Percentiles rank a stretch among this genome's conserved stretches.
These are phyloP conservation scores for Albophoma yamanashiensis DNA, from an alignment of 2,329 filamentous ascomycete genomes.

Conservation along the genomic window DNA sequence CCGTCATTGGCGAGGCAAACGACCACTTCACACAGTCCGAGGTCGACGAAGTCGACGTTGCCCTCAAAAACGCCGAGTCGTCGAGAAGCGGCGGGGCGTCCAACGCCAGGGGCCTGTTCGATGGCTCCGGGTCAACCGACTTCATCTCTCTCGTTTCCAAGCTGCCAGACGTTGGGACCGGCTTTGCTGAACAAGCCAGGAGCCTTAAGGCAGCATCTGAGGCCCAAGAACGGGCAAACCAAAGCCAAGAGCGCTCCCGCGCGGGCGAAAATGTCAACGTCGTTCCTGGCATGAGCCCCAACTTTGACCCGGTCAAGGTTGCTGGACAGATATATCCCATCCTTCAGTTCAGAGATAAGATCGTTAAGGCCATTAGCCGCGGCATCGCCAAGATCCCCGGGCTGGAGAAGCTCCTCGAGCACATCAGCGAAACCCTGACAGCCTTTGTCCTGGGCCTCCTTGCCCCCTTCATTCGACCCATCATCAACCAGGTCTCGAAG, in stretches of 20 bases:
- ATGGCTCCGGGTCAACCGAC: constrained; percentile 32
- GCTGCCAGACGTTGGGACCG: constrained; percentile 59
- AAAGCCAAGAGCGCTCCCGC: constrained; percentile 30
- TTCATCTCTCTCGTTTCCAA: constrained; percentile 67
- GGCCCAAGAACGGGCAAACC: constrained; percentile 52
- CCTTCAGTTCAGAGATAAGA: constrained; percentile 83
- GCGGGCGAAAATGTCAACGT: constrained; percentile 39
- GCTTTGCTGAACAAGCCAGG: constrained; percentile 56
- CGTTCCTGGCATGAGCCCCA: constrained; percentile 63
- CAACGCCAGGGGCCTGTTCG: constrained; percentile 30
- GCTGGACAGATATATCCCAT: constrained; percentile 86
- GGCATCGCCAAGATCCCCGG: constrained; percentile 89
- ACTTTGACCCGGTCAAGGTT: constrained; percentile 70
- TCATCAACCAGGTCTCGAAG: constrained; percentile 80
- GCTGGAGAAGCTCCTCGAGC: constrained; percentile 80
- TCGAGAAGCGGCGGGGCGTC: constrained; percentile 25
- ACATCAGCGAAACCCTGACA: constrained; percentile 86
- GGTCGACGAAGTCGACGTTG: constrained; percentile 69
- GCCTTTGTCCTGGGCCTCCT: constrained; percentile 85
- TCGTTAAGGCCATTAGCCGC: constrained; percentile 75
- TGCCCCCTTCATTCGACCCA: constrained; percentile 82
- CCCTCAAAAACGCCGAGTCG: constrained; percentile 57
- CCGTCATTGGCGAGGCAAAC: constrained; percentile 64
- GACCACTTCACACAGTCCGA: constrained; percentile 81
- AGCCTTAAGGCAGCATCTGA: constrained; percentile 50